A percentile compares a stretch with the other conserved stretches of the same genome.
These are phyloP conservation scores for Taiwanofungus camphoratus DNA, from an alignment of 1,284 basidiomycete species.

Conservation along the genomic window DNA sequence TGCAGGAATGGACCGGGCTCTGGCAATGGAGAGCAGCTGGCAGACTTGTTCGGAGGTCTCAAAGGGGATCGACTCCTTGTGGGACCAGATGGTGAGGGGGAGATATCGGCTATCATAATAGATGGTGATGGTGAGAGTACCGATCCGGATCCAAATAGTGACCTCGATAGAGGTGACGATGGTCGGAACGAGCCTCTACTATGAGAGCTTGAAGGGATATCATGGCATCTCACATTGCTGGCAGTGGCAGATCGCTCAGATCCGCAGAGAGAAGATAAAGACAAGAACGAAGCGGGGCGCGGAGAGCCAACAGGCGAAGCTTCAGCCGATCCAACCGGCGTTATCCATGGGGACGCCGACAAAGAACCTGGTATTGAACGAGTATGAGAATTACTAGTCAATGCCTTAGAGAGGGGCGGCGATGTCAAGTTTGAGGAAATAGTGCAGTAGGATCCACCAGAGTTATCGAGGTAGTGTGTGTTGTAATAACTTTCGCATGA, in stretches of 20 bases:
- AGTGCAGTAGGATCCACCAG: conserved; percentile 17
- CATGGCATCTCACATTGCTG: not conserved
- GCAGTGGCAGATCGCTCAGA: conserved; percentile 3
- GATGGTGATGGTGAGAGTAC: conserved; percentile 16
- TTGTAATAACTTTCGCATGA: conserved; percentile 4
- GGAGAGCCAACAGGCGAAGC: conserved; percentile 8
- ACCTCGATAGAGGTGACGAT: conserved; percentile 16
- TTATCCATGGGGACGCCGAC: too few species aligned
- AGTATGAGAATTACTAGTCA: too few species aligned
- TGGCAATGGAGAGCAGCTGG: conserved; percentile 5
- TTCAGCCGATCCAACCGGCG: conserved; percentile 12
- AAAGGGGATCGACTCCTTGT: conserved; percentile 10
- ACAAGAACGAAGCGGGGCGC: conserved; percentile 2
- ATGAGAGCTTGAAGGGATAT: not conserved
- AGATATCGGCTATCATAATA: conserved; percentile 7
- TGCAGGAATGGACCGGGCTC: not conserved
- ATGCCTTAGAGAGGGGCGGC: conserved; percentile 2
- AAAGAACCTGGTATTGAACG: too few species aligned
- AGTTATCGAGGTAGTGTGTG: conserved; percentile 5
- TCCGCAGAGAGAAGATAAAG: conserved; percentile 4
- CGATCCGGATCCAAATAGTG: conserved; percentile 11
- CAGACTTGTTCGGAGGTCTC: conserved; percentile 6
- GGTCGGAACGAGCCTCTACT: conserved; percentile 11
- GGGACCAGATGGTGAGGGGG: conserved; percentile 10
- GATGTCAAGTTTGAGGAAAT: conserved; percentile 20